phyloP scores from a whole-genome alignment of 140 eudicot genomes.

The Ambrosia hybrid region DNA sequence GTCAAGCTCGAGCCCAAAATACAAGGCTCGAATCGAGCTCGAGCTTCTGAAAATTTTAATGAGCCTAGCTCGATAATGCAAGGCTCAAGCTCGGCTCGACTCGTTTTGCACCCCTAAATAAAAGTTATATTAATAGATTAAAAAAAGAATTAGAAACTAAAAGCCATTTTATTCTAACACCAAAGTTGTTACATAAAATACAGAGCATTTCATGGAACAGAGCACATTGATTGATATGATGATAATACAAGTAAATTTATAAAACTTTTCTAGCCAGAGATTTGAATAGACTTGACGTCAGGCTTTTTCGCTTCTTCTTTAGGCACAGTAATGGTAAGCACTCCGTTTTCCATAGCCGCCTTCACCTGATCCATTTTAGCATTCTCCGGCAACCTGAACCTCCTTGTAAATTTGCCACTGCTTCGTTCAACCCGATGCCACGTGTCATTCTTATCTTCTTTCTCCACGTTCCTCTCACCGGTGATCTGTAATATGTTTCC shows the following conservation, averaged over 20 bases:
- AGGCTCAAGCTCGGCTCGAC: too few relatives aligned
- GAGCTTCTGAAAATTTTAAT: too few relatives aligned
- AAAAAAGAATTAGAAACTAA: not conserved
- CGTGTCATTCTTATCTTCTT: conserved; percentile 36
- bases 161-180: not conserved
- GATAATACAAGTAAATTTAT: not conserved
- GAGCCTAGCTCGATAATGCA: too few relatives aligned
- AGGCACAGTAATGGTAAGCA: conserved; percentile 23
- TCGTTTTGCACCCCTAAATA: too few relatives aligned
- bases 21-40: too few relatives aligned
- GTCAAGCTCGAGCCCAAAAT: too few relatives aligned
- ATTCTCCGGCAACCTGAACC: conserved; percentile 43
- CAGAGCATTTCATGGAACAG: not conserved
- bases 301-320: conserved; percentile 8
- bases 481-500: conserved; percentile 29
- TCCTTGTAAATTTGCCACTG: conserved; percentile 36
- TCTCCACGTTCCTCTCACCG: conserved; percentile 39
- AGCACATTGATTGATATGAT: too few relatives aligned
- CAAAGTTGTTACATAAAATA: too few relatives aligned
- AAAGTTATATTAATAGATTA: too few relatives aligned
- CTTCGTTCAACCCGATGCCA: conserved; percentile 42
- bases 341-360: conserved; percentile 39
- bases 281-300: conserved; percentile 10
- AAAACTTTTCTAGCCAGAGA: not conserved
- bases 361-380: conserved; percentile 37